These are phyloP conservation scores for Lichtheimia ornata DNA, from an alignment of 371 early-diverging fungal species.

Conservation along the genomic window DNA sequence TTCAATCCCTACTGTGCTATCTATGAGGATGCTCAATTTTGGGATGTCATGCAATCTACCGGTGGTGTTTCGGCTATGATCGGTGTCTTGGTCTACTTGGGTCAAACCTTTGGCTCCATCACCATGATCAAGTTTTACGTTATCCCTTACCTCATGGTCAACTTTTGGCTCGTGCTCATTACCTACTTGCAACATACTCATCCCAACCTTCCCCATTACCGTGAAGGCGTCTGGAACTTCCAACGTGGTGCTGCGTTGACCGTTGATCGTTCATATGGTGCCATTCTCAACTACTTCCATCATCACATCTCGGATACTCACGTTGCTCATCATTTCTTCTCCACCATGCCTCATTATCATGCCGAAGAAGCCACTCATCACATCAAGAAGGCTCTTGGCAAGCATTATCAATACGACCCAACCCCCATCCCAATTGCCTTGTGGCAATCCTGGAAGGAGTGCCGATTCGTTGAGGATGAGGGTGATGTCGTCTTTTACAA, in stretches of 20 bases:
- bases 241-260: slow-evolving; percentile 78
- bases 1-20: slow-evolving; percentile 78
- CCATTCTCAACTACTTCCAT: slow-evolving; percentile 75
- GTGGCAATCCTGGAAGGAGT: slow-evolving; percentile 64
- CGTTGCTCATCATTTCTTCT: slow-evolving; percentile 89
- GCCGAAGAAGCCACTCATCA: slow-evolving; percentile 81
- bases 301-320: slow-evolving; percentile 85
- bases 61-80: slow-evolving; percentile 67
- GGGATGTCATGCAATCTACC: slow-evolving; percentile 69
- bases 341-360: slow-evolving; percentile 90
- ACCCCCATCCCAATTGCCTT: slow-evolving; percentile 66
- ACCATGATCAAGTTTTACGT: slow-evolving; percentile 78
- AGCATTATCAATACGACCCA: slow-evolving; percentile 69
- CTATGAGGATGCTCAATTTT: slow-evolving; percentile 70
- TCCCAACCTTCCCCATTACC: slow-evolving; percentile 77
- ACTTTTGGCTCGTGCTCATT: slow-evolving; percentile 87
- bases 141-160: slow-evolving; percentile 78
- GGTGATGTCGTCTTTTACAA: slow-evolving; percentile 68
- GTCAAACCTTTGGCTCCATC: slow-evolving; percentile 52
- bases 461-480: slow-evolving; percentile 85
- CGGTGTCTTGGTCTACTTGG: slow-evolving; percentile 51
- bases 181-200: slow-evolving; percentile 90
- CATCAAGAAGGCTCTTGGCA: slow-evolving; percentile 73
- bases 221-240: slow-evolving; percentile 80
- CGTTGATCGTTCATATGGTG: slow-evolving; percentile 85